Base-by-base conservation (phyloP, 805 yeast genomes). In the Yarrowia keelungensis region DNA sequence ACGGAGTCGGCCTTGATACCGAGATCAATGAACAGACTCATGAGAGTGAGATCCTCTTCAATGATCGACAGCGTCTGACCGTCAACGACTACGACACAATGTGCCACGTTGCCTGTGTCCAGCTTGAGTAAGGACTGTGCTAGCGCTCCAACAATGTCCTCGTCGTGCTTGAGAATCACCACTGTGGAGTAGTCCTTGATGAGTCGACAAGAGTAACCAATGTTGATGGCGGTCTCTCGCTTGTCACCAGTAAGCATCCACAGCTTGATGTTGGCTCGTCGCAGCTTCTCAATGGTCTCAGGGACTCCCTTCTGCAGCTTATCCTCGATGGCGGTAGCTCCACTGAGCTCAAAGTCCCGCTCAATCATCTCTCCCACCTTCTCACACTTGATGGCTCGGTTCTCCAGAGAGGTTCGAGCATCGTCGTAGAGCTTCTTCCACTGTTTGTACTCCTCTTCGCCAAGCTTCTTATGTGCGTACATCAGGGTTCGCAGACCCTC, bases 181-280 rank as follows among this genome's bases (percentile, higher is more conserved):
- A 95, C 91, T 0, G 97, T 90, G 0, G 97, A 92, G 76, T 90
- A 95, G 75, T 95, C 99, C 74, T 94, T 90, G 74, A 95, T 94
- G 72, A 95, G 81, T 43, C 92, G 87, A 78, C 99, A 95, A 8
- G 99, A 90, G 75, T 93, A 91, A 0, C 98, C 99, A 78, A 95
- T 94, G 75, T 92, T 95, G 70, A 95, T 92, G 1, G 99, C 99
- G 0, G 99, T 95, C 78, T 95, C 99, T 70, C 98, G 83, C 76
- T 96, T 96, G 77, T 95, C 99, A 54, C 99, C 99, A 0, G 99
- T 95, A 59, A 95, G 81, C 98, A 95, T 95, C 99, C 99, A 95
- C 82, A 95, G 79, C 74, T 89, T 91, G 69, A 95, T 92, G 2
- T 97, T 97, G 0, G 99, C 98, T 71, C 96, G 83, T 73, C 97